Percentiles rank a stretch among this genome's conserved stretches.
Evolutionary conservation across 345 rosid genomes (phyloP).

Genomic region (Linum trigynum): DNA sequence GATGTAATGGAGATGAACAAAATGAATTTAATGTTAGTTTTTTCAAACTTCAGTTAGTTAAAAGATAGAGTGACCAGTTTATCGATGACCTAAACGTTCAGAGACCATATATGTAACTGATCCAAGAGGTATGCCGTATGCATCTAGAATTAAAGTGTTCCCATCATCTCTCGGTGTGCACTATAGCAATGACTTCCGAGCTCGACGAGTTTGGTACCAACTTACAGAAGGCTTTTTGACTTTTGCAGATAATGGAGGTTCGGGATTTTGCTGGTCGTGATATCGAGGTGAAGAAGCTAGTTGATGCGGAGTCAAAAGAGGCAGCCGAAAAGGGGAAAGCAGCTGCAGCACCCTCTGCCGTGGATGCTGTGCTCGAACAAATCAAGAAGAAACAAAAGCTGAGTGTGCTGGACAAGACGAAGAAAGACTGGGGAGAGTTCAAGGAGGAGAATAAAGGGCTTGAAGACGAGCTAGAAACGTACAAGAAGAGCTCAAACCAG

Average conservation of each 20-base stretch:
- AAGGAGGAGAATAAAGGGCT: constrained; percentile 77
- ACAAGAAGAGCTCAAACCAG: constrained; percentile 91
- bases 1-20: too few species aligned
- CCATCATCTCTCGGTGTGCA: too few species aligned
- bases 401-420: constrained; percentile 85
- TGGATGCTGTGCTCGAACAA: constrained; percentile 84
- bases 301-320: constrained; percentile 75
- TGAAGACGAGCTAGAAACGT: constrained; percentile 78
- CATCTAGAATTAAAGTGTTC: too few species aligned
- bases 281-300: constrained; percentile 53
- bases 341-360: constrained; percentile 45
- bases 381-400: constrained; percentile 85
- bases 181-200: too few species aligned
- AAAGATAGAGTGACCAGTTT: too few species aligned
- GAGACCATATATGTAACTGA: too few species aligned
- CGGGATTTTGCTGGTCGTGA: constrained; percentile 87
- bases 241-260: constrained; percentile 58
- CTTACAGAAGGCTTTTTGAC: neutral
- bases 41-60: too few species aligned
- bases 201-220: too few species aligned
- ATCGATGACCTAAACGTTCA: too few species aligned
- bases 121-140: too few species aligned
- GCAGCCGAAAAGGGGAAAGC: constrained; percentile 56
- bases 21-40: too few species aligned
- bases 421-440: constrained; percentile 94